A percentile compares a stretch with the other conserved stretches of the same genome.
Evolutionary conservation across 306 rosid genomes (phyloP).

Genomic region (Adenanthera pavonina): DNA sequence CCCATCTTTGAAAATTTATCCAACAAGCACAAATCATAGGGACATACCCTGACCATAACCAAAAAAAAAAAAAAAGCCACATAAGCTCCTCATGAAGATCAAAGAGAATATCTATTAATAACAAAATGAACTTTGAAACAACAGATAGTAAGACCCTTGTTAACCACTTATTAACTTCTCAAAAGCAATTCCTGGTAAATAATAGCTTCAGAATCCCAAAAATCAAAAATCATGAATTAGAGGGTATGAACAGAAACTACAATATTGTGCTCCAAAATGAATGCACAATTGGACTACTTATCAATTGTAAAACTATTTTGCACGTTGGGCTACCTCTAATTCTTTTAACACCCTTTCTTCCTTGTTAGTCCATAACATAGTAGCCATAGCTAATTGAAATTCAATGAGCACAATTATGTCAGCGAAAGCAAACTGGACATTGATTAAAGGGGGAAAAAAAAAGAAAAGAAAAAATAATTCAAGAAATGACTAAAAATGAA

Average conservation of each 20-base stretch:
- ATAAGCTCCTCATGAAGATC: background rate
- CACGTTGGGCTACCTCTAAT: background rate
- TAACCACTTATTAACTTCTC: background rate
- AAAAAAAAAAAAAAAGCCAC: background rate
- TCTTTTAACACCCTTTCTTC: background rate
- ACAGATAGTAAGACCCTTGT: background rate
- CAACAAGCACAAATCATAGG: background rate
- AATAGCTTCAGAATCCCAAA: background rate
- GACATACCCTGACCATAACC: background rate
- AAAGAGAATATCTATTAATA: background rate
- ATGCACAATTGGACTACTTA: background rate
- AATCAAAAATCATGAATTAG: background rate
- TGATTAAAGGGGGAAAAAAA: background rate
- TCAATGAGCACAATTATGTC: background rate
- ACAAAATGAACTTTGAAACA: background rate
- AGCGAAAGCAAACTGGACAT: background rate
- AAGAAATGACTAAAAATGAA: background rate
- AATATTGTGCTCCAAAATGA: background rate
- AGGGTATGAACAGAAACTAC: background rate
- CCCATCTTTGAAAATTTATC: background rate
- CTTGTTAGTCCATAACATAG: constrained; percentile 14
- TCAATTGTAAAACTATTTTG: background rate
- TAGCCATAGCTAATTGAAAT: constrained; percentile 21
- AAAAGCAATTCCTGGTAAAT: background rate
- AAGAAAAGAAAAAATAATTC: background rate